These are phyloP conservation scores for Acorus calamus DNA, from an alignment of 106 monocot species.

Conservation along the genomic window DNA sequence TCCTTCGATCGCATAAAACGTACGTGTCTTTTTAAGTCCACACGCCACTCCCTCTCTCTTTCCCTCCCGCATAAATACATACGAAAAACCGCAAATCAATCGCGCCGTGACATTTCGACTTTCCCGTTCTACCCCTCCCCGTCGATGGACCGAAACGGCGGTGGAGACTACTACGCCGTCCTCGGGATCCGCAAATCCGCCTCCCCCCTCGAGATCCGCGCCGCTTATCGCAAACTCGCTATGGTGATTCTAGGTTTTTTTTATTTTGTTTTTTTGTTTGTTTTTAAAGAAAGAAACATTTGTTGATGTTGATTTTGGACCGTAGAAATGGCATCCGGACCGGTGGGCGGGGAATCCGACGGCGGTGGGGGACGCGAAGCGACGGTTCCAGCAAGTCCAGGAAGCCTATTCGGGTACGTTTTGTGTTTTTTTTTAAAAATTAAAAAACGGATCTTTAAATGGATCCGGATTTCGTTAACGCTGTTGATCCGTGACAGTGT, in stretches of 20 bases:
- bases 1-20: no score
- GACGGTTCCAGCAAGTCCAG: constrained; percentile 78
- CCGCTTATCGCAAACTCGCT: constrained; percentile 77
- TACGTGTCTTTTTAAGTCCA: no score
- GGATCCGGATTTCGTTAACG: background rate
- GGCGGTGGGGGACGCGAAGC: constrained; percentile 49
- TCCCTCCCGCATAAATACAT: no score
- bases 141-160: no score
- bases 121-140: no score
- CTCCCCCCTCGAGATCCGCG: constrained; percentile 57
- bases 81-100: no score
- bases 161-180: constrained; percentile 52
- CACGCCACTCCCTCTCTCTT: no score
- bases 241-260: constrained; percentile 16
- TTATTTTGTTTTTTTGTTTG: background rate
- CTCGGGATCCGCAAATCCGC: constrained; percentile 67
- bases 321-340: constrained; percentile 90
- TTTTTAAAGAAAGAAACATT: background rate
- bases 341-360: constrained; percentile 53
- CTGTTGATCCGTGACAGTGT: constrained; percentile 35
- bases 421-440: background rate
- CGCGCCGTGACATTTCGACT: no score
- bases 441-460: no score
- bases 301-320: background rate
- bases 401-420: constrained; percentile 85